Evolutionary conservation across 2,329 filamentous ascomycete species (phyloP).

Genomic region (Colletotrichum theobromicola): DNA sequence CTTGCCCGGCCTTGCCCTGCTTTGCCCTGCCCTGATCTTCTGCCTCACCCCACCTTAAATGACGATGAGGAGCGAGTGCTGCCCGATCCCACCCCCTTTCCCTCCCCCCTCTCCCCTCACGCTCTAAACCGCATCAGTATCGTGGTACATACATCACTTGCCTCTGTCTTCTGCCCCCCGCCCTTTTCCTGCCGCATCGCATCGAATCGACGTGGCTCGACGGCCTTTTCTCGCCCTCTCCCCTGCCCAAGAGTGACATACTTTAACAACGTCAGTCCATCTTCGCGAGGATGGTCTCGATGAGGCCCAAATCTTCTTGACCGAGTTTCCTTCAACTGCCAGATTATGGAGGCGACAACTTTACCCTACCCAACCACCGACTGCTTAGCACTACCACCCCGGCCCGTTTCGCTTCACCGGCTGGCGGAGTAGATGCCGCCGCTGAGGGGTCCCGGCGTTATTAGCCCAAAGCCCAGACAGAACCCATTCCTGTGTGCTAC

Average conservation of each 20-base stretch:
- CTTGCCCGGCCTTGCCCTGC: neutral
- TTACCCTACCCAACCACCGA: slow-evolving; percentile 14
- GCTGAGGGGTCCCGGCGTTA: slow-evolving; percentile 15
- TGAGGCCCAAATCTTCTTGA: slow-evolving; percentile 19
- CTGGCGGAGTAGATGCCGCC: slow-evolving; percentile 22
- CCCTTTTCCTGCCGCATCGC: slow-evolving; percentile 20
- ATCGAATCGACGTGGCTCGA: slow-evolving; percentile 21
- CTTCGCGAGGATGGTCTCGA: slow-evolving; percentile 15
- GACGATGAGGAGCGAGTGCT: slow-evolving; percentile 15
- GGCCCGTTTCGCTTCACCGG: slow-evolving; percentile 20
- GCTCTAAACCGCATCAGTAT: slow-evolving; percentile 16
- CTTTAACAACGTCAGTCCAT: slow-evolving; percentile 13
- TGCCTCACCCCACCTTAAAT: slow-evolving; percentile 4
- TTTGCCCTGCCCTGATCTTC: slow-evolving; percentile 12
- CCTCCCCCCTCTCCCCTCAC: neutral
- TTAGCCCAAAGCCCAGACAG: neutral
- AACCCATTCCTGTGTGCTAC: neutral
- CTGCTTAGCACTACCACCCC: slow-evolving; percentile 15
- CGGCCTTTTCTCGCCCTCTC: slow-evolving; percentile 5
- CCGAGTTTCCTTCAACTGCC: slow-evolving; percentile 18
- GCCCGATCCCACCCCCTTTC: slow-evolving; percentile 18
- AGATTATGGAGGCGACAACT: neutral
- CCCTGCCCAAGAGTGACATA: slow-evolving; percentile 2
- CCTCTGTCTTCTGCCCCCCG: slow-evolving; percentile 2
- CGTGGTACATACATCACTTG: slow-evolving; percentile 13